Conservation (phyloP, 179 eudicot species). For the Silene noctiflora region DNA sequence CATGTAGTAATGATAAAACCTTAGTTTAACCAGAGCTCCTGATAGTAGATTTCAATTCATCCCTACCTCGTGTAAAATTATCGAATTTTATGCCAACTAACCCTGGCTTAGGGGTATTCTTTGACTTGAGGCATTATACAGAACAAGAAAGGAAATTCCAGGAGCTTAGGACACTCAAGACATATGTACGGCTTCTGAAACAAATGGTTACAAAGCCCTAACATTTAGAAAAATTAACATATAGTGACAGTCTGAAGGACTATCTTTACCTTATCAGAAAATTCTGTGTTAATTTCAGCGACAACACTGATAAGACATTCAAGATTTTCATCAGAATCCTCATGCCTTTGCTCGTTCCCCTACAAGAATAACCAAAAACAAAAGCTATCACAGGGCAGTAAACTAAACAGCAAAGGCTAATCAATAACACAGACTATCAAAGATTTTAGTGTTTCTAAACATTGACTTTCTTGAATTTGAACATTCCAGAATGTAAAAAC, state of each 20-base stretch:
- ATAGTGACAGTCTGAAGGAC: not conserved
- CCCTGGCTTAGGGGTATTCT: not conserved
- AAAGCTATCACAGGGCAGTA: conserved; percentile 20
- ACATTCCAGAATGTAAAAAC: conserved; percentile 7
- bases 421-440: not conserved
- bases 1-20: not conserved
- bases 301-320: conserved; percentile 76
- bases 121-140: conserved; percentile 5
- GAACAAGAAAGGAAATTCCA: not conserved
- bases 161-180: not conserved
- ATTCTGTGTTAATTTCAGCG: conserved; percentile 47
- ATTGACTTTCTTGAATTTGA: conserved; percentile 7
- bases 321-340: conserved; percentile 42
- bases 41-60: not conserved
- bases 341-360: conserved; percentile 51
- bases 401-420: not conserved
- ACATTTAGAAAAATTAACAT: not conserved
- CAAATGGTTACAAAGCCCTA: not conserved
- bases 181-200: not conserved
- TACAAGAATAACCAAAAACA: conserved; percentile 30
- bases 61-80: not conserved
- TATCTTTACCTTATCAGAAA: conserved; percentile 43
- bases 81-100: not conserved
- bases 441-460: not conserved
- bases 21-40: not conserved